A percentile compares a stretch with the other conserved stretches of the same genome.
phyloP scores from a whole-genome alignment of 2,329 filamentous ascomycete genomes.

The Escovopsis sp. region DNA sequence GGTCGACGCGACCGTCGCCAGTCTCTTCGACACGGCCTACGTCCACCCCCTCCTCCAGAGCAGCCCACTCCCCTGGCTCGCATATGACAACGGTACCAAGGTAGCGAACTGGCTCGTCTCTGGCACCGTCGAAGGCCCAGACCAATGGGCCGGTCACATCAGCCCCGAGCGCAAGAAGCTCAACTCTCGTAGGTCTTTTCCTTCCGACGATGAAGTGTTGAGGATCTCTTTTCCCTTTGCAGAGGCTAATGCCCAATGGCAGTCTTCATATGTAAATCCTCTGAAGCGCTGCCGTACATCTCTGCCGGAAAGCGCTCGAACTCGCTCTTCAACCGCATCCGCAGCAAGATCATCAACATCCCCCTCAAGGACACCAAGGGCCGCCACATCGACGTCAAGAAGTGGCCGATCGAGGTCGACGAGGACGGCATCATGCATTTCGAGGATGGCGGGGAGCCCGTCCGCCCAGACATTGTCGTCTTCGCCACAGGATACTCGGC shows the following conservation, averaged over 20 bases:
- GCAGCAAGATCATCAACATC: conserved; percentile 23
- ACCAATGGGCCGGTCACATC: conserved; percentile 33
- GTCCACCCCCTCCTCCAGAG: conserved; percentile 29
- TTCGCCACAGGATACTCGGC: conserved; percentile 32
- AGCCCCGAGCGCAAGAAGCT: conserved; percentile 20
- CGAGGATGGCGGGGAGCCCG: conserved; percentile 11
- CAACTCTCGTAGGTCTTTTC: conserved; percentile 15
- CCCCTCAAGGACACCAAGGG: conserved; percentile 22
- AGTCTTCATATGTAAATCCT: conserved; percentile 31
- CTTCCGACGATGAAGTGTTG: background rate
- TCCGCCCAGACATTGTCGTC: conserved; percentile 29
- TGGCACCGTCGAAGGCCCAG: conserved; percentile 28
- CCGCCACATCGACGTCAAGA: conserved; percentile 26
- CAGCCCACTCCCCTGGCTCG: conserved; percentile 26
- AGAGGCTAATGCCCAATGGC: too few species aligned
- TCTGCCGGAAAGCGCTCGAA: conserved; percentile 19
- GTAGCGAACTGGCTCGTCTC: conserved; percentile 26
- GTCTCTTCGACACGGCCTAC: conserved; percentile 36
- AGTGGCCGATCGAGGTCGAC: conserved; percentile 26
- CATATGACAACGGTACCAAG: conserved; percentile 31
- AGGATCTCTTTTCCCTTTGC: background rate
- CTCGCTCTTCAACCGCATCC: conserved; percentile 18
- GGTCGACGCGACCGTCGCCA: conserved; percentile 29
- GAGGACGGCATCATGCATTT: conserved; percentile 23
- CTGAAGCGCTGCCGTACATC: conserved; percentile 27